Evolutionary conservation across 306 rosid genomes (phyloP), one percentile per base, ranked within the genome.

Genomic region (Vicia faba): DNA sequence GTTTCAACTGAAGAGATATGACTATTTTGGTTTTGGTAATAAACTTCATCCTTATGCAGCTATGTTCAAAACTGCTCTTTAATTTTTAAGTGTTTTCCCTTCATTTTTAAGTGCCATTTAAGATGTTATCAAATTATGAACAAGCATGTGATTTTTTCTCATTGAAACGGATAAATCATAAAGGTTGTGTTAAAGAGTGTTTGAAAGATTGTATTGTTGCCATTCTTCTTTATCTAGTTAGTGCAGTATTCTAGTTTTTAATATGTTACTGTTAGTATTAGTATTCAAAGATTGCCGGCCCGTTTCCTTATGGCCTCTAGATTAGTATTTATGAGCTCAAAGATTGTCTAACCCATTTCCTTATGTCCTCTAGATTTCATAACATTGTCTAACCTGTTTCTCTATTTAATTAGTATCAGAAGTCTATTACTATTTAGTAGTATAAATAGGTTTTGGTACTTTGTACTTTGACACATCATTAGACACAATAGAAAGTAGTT

Each of bases 21-120:
- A 93, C 77, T 93, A 84, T 82, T 93, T 89, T 80, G 98, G 97
- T 71, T 73, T 87, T 69, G 88, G 91, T 86, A 69, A 81, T 81
- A 57, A 53, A 16, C 40, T 81, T 59, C 33, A 11, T 72, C 14
- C 57, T 54, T 55, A 4, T 56, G 68, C 49, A 9, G 29, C 58
- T 23, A 69, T 63, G 68, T 74, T 65, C 40, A 57, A 54, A 66
- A 31, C 39, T 73, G 20, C 18, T 25, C 48, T 23, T 61, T 65
- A 18, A 16, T 23, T 33, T 68, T 71, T 2, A 31, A 57, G 55
- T 49, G 41, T 41, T 59, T 65, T 53, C 23, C 35, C 50, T 61
- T 66, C 55, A 28, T 41, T 48, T 16, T n/a, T 3, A 40, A 53
- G 2, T 12, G 28, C 61, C 31, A 36, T 54, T 54, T 54, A 5